Conservation (phyloP, 73 alveolate species). For the Urostyla sp. region DNA sequence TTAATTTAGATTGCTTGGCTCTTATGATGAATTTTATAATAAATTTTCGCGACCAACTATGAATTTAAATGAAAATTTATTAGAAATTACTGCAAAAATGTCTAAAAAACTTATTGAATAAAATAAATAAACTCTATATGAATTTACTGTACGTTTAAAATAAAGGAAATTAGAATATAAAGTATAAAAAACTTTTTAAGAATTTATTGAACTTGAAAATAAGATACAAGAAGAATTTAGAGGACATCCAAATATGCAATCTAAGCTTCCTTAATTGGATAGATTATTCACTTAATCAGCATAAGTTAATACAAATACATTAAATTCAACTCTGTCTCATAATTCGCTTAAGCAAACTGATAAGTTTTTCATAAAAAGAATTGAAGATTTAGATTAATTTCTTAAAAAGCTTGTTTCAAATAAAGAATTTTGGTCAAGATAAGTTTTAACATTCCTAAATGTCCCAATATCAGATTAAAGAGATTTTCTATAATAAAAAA, state of each 20-base stretch:
- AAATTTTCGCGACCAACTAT: not conserved
- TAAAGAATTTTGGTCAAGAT: slow-evolving; percentile 34
- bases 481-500: not conserved
- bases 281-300: too few species aligned
- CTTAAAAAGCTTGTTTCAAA: not conserved
- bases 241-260: too few species aligned
- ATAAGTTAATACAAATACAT: too few species aligned
- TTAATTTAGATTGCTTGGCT: not conserved
- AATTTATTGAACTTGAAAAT: slow-evolving; percentile 32
- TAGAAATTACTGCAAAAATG: too few species aligned
- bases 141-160: not conserved
- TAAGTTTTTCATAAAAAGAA: slow-evolving; percentile 25
- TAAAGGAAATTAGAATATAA: slow-evolving; percentile 1
- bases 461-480: not conserved
- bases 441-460: slow-evolving; percentile 15
- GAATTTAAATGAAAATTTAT: slow-evolving; percentile 19
- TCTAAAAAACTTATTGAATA: slow-evolving; percentile 27
- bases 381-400: slow-evolving; percentile 24
- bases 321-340: too few species aligned
- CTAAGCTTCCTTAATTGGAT: too few species aligned
- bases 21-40: not conserved
- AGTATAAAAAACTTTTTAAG: slow-evolving; percentile 17
- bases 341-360: slow-evolving; percentile 25
- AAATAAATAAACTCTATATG: slow-evolving; percentile 5
- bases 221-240: too few species aligned